phyloP scores from a whole-genome alignment of 73 alveolate species.

The Paramecium bursaria region DNA sequence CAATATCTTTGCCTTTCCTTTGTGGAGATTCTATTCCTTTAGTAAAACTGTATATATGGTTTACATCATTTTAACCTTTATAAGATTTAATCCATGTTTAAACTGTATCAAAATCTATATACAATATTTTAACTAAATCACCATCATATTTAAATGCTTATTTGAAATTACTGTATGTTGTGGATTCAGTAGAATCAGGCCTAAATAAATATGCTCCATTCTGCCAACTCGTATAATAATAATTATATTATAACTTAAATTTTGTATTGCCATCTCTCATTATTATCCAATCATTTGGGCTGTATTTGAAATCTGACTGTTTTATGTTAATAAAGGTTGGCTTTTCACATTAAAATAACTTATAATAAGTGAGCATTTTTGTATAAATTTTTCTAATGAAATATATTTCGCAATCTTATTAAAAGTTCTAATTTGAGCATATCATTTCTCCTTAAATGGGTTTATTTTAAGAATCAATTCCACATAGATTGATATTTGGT shows the following conservation, averaged over 20 bases:
- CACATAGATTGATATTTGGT: background rate
- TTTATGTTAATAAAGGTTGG: no score
- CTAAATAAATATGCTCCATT: conserved; percentile 52
- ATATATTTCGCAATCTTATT: background rate
- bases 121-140: background rate
- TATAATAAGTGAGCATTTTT: background rate
- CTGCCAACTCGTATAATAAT: background rate
- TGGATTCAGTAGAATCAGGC: background rate
- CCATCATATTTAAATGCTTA: conserved; percentile 18
- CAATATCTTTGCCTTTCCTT: conserved; percentile 74
- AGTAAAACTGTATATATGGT: conserved; percentile 68
- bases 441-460: background rate
- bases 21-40: conserved; percentile 46
- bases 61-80: background rate
- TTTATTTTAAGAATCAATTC: background rate
- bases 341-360: no score
- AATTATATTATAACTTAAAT: no score
- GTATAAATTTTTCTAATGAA: conserved; percentile 4
- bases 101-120: background rate
- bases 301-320: no score
- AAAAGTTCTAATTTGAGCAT: no score
- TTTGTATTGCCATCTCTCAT: background rate
- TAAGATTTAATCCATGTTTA: conserved; percentile 28
- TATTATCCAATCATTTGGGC: background rate
- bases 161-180: background rate